Conservation (phyloP, 1,139 yeast species). For the Lodderomyces theae region DNA sequence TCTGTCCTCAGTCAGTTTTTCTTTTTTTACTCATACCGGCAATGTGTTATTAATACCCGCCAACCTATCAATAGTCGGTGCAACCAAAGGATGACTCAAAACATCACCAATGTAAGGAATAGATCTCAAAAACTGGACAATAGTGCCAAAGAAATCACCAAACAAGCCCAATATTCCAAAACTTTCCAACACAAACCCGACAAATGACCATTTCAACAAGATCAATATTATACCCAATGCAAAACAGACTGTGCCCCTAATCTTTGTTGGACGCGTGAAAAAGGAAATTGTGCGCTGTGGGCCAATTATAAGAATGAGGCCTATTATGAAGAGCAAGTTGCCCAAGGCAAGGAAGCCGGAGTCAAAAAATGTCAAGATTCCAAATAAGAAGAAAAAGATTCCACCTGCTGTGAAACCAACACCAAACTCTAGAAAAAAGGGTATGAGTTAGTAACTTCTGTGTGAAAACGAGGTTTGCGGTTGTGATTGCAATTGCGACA, state of each 20-base stretch:
- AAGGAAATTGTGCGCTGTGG: constrained; percentile 78
- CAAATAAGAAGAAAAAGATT: constrained; percentile 72
- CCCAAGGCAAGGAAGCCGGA: constrained; percentile 88
- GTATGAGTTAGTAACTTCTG: constrained; percentile 4
- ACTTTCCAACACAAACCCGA: constrained; percentile 82
- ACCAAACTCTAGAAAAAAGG: constrained; percentile 62
- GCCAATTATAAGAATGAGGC: constrained; percentile 83
- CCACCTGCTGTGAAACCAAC: constrained; percentile 93
- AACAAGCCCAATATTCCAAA: constrained; percentile 86
- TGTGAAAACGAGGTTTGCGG: too few species aligned
- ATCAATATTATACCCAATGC: constrained; percentile 72
- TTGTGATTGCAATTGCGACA: neutral
- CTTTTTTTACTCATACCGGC: constrained; percentile 24
- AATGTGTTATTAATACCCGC: constrained; percentile 44
- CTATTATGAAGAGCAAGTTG: constrained; percentile 76
- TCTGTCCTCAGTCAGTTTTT: too few species aligned
- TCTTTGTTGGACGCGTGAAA: constrained; percentile 82
- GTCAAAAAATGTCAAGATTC: constrained; percentile 84
- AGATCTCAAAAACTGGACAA: constrained; percentile 83
- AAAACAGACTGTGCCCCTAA: constrained; percentile 84
- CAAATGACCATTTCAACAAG: constrained; percentile 69
- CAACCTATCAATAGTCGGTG: constrained; percentile 60
- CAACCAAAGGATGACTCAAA: constrained; percentile 75
- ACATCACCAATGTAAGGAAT: constrained; percentile 87
- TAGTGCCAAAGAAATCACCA: constrained; percentile 89